A percentile compares a stretch with the other conserved stretches of the same genome.
Evolutionary conservation across 352 stramenopile genomes (phyloP).

Genomic region (Aphanomyces invadans): DNA sequence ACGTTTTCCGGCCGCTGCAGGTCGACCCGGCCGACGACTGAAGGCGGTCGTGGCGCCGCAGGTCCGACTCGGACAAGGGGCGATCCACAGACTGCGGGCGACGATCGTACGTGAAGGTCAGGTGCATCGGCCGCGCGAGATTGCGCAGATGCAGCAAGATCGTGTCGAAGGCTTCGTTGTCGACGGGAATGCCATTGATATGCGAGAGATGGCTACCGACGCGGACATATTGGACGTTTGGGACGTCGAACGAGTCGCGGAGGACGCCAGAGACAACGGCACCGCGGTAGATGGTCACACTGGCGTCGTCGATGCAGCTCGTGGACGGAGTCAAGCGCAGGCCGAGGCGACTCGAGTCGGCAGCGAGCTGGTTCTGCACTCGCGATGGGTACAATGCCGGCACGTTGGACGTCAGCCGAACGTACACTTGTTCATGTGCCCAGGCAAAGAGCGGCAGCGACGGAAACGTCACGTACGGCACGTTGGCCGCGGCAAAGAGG

Average conservation of each 20-base stretch:
- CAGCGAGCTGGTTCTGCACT: slow-evolving; percentile 50
- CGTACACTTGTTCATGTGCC: slow-evolving; percentile 60
- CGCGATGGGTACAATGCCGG: slow-evolving; percentile 58
- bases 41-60: background rate
- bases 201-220: slow-evolving; percentile 56
- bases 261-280: slow-evolving; percentile 63
- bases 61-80: background rate
- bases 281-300: slow-evolving; percentile 36
- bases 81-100: slow-evolving; percentile 29
- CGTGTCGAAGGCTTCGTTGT: slow-evolving; percentile 52
- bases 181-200: slow-evolving; percentile 63
- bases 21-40: background rate
- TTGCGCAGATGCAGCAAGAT: slow-evolving; percentile 46
- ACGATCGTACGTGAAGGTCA: slow-evolving; percentile 61
- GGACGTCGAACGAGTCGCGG: slow-evolving; percentile 52
- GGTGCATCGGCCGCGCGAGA: slow-evolving; percentile 42
- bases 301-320: slow-evolving; percentile 49
- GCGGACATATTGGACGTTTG: slow-evolving; percentile 40
- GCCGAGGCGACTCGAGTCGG: slow-evolving; percentile 43
- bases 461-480: slow-evolving; percentile 34
- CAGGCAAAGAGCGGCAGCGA: slow-evolving; percentile 66
- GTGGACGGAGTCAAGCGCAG: slow-evolving; percentile 39
- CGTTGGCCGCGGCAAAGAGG: slow-evolving; percentile 62
- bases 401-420: slow-evolving; percentile 43
- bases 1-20: slow-evolving; percentile 22